phyloP scores from a whole-genome alignment of 768 basidiomycete species.

The Termitomyces eurrhizus region DNA sequence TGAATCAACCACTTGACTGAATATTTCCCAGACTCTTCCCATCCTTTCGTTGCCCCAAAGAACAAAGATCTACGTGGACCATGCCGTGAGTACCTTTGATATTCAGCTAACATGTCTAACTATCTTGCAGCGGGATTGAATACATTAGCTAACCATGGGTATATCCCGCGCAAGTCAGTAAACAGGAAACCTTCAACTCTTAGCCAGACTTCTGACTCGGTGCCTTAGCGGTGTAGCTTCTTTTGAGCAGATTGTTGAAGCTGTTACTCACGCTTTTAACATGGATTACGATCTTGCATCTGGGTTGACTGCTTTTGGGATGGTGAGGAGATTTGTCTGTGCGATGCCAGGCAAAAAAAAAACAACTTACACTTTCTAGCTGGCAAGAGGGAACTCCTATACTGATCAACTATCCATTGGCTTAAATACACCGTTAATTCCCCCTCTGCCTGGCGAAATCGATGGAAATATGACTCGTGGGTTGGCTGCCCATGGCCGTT shows the following conservation, averaged over 20 bases:
- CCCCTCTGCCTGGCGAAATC: constrained; percentile 13
- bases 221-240: constrained; percentile 12
- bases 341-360: not conserved
- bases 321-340: not conserved
- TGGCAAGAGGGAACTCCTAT: constrained; percentile 12
- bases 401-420: constrained; percentile 13
- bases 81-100: constrained; percentile 8
- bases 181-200: not conserved
- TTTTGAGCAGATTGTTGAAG: constrained; percentile 13
- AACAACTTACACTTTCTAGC: not conserved
- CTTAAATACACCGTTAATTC: constrained; percentile 6
- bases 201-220: not conserved
- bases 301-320: constrained; percentile 13
- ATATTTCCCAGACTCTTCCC: constrained; percentile 4
- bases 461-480: constrained; percentile 12
- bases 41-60: constrained; percentile 10
- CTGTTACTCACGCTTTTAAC: constrained; percentile 8
- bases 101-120: not conserved
- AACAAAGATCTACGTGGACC: constrained; percentile 12
- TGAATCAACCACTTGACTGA: not conserved
- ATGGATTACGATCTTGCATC: constrained; percentile 16
- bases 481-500: constrained; percentile 12
- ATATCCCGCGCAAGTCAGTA: constrained; percentile 14
- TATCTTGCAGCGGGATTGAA: constrained; percentile 12
- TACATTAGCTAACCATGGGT: constrained; percentile 16